Percentiles rank a stretch among this genome's conserved stretches.
Conservation (phyloP, 495 filamentous ascomycete genomes). For the Peziza echinospora region DNA sequence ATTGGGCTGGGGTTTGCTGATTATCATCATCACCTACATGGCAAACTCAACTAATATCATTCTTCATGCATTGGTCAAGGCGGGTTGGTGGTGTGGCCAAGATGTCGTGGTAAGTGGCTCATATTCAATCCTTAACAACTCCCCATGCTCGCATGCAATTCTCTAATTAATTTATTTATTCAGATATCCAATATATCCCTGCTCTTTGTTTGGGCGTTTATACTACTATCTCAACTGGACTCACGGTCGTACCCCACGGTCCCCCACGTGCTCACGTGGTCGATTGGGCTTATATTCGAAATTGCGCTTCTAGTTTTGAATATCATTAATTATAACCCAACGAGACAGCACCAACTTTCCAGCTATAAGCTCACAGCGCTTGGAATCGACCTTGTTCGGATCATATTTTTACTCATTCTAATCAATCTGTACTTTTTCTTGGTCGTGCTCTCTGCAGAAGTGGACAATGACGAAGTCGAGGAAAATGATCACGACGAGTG, state of each 20-base stretch:
- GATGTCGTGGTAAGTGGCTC: conserved; percentile 49
- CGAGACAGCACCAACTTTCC: conserved; percentile 25
- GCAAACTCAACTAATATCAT: conserved; percentile 55
- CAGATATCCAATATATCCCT: conserved; percentile 19
- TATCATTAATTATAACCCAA: conserved; percentile 25
- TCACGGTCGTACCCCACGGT: conserved; percentile 25
- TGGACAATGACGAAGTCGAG: conserved; percentile 14
- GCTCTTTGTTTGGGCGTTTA: conserved; percentile 48
- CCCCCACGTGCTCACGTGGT: conserved; percentile 21
- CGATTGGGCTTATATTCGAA: conserved; percentile 18
- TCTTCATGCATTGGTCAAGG: conserved; percentile 44
- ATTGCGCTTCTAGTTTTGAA: conserved; percentile 11
- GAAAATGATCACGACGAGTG: not conserved
- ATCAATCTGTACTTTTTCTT: conserved; percentile 38
- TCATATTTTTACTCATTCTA: conserved; percentile 35
- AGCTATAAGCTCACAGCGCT: conserved; percentile 46
- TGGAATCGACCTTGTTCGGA: conserved; percentile 33
- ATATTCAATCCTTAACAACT: not conserved
- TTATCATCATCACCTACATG: conserved; percentile 46
- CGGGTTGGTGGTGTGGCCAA: conserved; percentile 80
- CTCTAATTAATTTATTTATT: not conserved
- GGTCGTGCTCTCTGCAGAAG: conserved; percentile 19
- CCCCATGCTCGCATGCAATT: not conserved
- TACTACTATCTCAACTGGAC: conserved; percentile 37
- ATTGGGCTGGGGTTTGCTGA: conserved; percentile 53